Conservation (phyloP, 768 basidiomycete species). For the Boletus pseudopeckii region DNA sequence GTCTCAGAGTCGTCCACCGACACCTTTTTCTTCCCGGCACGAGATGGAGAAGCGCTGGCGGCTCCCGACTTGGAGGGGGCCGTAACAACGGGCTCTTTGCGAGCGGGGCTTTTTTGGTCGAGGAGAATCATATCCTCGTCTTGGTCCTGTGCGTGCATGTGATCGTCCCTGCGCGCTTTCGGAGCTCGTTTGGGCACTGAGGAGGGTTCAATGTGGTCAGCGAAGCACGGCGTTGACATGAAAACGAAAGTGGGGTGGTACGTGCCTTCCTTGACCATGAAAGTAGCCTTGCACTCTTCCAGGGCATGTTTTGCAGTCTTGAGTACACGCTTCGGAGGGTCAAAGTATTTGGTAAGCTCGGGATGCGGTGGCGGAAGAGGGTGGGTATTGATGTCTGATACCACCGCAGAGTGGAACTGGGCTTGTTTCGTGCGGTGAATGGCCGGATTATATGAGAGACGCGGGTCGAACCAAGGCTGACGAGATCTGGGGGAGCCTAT, state of each 20-base stretch:
- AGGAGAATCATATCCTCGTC: conserved; percentile 59
- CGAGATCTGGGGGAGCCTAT: conserved; percentile 43
- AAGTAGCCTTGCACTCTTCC: conserved; percentile 56
- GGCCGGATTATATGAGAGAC: conserved; percentile 81
- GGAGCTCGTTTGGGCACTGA: conserved; percentile 63
- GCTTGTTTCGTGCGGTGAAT: conserved; percentile 92
- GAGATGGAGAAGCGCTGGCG: neutral
- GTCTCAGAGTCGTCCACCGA: conserved; percentile 46
- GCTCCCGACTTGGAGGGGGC: conserved; percentile 7
- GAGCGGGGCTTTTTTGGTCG: conserved; percentile 30
- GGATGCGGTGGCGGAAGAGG: conserved; percentile 86
- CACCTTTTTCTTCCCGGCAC: conserved; percentile 15
- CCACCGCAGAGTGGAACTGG: conserved; percentile 82
- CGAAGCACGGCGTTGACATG: neutral
- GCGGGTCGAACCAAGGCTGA: conserved; percentile 72
- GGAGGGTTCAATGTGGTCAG: neutral
- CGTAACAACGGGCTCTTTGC: conserved; percentile 15
- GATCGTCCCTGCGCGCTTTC: conserved; percentile 57
- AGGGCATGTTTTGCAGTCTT: conserved; percentile 56
- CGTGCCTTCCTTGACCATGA: conserved; percentile 80
- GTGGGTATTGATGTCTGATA: conserved; percentile 64
- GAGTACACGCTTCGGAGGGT: conserved; percentile 66
- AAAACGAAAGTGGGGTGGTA: neutral
- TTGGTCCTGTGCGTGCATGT: conserved; percentile 60
- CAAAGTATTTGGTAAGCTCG: conserved; percentile 78